Evolutionary conservation across 805 yeast species (phyloP), one percentile per base, ranked within the genome.

Genomic region (Yarrowia alimentaria): DNA sequence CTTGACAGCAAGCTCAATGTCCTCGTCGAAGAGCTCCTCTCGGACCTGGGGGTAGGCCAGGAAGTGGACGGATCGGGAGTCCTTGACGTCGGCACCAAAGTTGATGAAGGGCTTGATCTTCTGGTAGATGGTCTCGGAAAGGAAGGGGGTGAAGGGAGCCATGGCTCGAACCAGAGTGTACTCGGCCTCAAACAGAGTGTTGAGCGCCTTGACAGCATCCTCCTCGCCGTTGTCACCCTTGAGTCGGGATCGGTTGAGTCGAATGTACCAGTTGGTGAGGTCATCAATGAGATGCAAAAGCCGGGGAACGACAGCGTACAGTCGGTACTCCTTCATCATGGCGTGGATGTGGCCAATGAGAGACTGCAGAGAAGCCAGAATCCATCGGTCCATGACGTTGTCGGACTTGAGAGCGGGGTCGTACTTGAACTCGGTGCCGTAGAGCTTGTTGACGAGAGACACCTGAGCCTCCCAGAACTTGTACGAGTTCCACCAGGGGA

Each of bases 401-500:
- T 76, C 81, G 48, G 95, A 83, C 53, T 68, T 69, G 54, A 82
- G 69, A 4, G 68, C 55, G 21, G 84, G 77, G 62, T 90, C 83
- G 69, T 81, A 90, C 60, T 76, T 73, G 74, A 85, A 93, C 47
- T 80, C 87, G 55, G 77, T 65, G 51, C 77, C 77, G 42, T 83
- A 77, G 51, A 80, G 79, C 73, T 91, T 93, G 71, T 83, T 80
- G 65, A 85, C 77, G 51, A 93, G 71, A 19, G 87, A 85, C 58
- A 90, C 85, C 62, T 94, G 95, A 59, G 93, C 97, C 64, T 90
- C 95, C 74, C 90, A 83, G 75, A 93, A 93, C 70, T 91, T 93
- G 78, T 75, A 91, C 22, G 97, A 86, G 74, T 93, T 93, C 89
- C 91, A 93, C 99, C 98, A 94, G 61, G 99, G 99, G 63, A 93